Evolutionary conservation across 2,329 filamentous ascomycete genomes (phyloP).

Genomic region (Hymenotorrendiella dingleyae): DNA sequence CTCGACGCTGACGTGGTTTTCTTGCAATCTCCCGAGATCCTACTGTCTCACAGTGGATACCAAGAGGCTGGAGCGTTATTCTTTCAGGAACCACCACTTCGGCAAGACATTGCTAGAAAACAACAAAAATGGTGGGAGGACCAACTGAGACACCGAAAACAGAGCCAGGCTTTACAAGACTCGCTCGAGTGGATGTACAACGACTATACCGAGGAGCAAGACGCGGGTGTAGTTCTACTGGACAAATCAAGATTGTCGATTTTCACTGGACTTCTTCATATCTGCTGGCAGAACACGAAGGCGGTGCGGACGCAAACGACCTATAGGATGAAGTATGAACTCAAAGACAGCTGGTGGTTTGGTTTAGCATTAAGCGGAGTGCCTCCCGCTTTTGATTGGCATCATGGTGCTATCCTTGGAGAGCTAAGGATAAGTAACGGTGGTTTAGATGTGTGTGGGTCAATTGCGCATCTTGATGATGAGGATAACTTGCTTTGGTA

Average conservation of each 20-base stretch:
- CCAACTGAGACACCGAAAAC: background rate
- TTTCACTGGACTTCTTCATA: slow-evolving; percentile 36
- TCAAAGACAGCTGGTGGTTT: slow-evolving; percentile 43
- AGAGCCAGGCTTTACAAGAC: background rate
- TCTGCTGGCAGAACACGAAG: slow-evolving; percentile 39
- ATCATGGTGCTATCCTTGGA: slow-evolving; percentile 38
- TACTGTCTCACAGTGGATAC: background rate
- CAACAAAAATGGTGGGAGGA: background rate
- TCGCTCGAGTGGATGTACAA: background rate
- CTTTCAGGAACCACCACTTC: background rate
- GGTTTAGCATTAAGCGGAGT: slow-evolving; percentile 37
- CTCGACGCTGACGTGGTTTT: slow-evolving; percentile 33
- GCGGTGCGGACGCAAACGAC: slow-evolving; percentile 36
- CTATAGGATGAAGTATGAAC: slow-evolving; percentile 38
- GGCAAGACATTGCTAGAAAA: background rate
- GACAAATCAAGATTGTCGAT: slow-evolving; percentile 36
- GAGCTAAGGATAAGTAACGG: slow-evolving; percentile 20
- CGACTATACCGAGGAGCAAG: background rate
- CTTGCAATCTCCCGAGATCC: background rate
- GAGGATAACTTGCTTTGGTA: slow-evolving; percentile 36
- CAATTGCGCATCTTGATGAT: slow-evolving; percentile 38
- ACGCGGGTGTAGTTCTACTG: background rate
- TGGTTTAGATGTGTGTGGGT: slow-evolving; percentile 5
- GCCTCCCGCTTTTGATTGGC: slow-evolving; percentile 35
- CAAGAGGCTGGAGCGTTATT: background rate